phyloP scores from a whole-genome alignment of 495 filamentous ascomycete species.

The Pseudoneurospora amorphoporcata region DNA sequence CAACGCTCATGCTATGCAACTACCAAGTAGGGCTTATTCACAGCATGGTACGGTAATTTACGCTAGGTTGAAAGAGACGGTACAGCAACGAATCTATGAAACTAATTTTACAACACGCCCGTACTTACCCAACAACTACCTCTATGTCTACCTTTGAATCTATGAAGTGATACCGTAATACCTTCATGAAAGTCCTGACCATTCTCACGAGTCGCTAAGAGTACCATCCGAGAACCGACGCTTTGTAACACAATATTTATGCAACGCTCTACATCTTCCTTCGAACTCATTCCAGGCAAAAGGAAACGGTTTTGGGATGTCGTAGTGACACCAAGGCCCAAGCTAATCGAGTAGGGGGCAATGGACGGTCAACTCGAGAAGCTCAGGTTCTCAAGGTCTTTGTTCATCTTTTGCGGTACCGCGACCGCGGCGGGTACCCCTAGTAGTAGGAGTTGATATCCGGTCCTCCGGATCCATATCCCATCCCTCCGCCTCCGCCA shows the following conservation, averaged over 20 bases:
- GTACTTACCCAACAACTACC: not conserved
- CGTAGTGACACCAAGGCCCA: not conserved
- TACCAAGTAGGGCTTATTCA: not conserved
- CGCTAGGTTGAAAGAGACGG: not conserved
- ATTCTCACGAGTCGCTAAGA: not conserved
- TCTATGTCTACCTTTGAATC: not conserved
- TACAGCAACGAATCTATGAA: not conserved
- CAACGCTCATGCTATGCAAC: not conserved
- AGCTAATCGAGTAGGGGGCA: too few relatives aligned
- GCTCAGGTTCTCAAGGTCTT: too few relatives aligned
- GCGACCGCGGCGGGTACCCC: not conserved
- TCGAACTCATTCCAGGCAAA: not conserved
- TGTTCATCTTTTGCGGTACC: not conserved
- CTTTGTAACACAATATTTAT: not conserved
- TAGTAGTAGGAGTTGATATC: conserved; percentile 20
- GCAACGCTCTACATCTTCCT: not conserved
- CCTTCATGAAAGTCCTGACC: not conserved
- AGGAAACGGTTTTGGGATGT: not conserved
- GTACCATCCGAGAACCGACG: not conserved
- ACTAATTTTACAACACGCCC: not conserved
- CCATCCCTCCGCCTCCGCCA: conserved; percentile 6
- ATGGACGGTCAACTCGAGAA: too few relatives aligned
- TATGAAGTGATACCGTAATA: not conserved
- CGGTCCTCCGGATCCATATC: conserved; percentile 3
- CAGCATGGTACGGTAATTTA: not conserved